Evolutionary conservation across 176 grass and related monocot species (phyloP), one percentile per base, ranked within the genome.

Genomic region (Typha latifolia): DNA sequence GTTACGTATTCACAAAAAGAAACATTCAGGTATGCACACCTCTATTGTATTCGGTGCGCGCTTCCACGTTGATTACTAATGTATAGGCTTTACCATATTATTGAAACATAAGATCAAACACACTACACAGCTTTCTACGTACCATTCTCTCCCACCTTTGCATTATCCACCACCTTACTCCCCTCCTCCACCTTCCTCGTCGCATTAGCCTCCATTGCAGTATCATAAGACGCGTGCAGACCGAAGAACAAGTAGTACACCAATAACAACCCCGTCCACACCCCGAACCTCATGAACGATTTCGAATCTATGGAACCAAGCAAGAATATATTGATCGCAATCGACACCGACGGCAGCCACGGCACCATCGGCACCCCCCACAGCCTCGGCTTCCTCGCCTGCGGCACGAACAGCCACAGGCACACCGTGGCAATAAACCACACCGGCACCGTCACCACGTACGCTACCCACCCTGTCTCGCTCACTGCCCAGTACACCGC

Each of bases 241-340:
- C 94, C 94, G n/a, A 99, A 32, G 62, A 93, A 85, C 50, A 99
- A 48, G 86, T 99, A 99, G 79, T 99, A 93, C 0, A 90, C 49
- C 26, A 99, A 71, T 68, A 93, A 82, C 48, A 55, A 34, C 3
- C 6, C 69, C 15, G 78, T 85, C 94, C 94, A 99, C 47, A 87
- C 23, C 18, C 83, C 85, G 74, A 99, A 99, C 59, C 89, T 57
- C 69, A 69, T 62, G 74, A 90, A 99, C 6, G 94, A 99, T 32
- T 76, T 82, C 52, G 34, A 4, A 75, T 99, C 89, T 71, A 99
- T 99, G 67, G 94, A 99, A 0, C 94, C 94, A 4, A 99, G 80
- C 62, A 99, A 74, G 78, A 99, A 99, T 12, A 99, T 48, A 67
- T 93, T 99, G 56, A 99, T 81, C 70, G 80, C 68, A 13, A 92